A percentile compares a stretch with the other conserved stretches of the same genome.
Evolutionary conservation across 192 early-diverging fungal species (phyloP).

Genomic region (Endogone sp.): DNA sequence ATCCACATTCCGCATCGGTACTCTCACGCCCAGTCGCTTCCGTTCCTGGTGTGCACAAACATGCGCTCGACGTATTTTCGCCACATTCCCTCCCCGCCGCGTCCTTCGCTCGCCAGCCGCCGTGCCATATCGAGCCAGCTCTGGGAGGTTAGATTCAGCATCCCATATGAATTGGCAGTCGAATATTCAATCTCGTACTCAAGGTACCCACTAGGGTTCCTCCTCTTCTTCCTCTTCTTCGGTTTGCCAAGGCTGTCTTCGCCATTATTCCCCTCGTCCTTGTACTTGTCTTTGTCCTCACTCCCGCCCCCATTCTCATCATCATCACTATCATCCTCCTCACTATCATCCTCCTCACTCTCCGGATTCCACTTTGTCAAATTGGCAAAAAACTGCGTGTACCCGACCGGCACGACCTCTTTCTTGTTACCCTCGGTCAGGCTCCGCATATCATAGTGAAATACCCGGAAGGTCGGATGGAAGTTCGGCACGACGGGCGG

Average conservation of each 20-base stretch:
- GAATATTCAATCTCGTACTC: slow-evolving; percentile 46
- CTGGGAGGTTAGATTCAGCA: slow-evolving; percentile 38
- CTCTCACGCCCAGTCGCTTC: neutral
- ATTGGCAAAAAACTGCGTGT: slow-evolving; percentile 39
- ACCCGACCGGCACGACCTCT: slow-evolving; percentile 24
- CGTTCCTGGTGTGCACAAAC: slow-evolving; percentile 26
- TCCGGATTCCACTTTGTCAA: slow-evolving; percentile 32
- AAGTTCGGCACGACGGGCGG: slow-evolving; percentile 66
- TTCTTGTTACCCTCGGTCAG: neutral
- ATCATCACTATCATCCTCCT: neutral
- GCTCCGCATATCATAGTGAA: slow-evolving; percentile 38
- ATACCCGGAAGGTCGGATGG: slow-evolving; percentile 58
- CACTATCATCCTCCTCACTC: neutral
- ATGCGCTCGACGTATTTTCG: slow-evolving; percentile 23
- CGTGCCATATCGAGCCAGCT: slow-evolving; percentile 43
- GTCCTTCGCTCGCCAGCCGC: slow-evolving; percentile 12
- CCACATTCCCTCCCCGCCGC: slow-evolving; percentile 19
- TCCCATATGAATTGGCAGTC: slow-evolving; percentile 36
- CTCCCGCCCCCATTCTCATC: too few species aligned
- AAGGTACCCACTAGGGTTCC: slow-evolving; percentile 21
- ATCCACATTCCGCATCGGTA: neutral
- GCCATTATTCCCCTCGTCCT: neutral
- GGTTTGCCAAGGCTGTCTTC: neutral
- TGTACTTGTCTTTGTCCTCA: neutral
- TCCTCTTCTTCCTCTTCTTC: slow-evolving; percentile 8